Conservation (phyloP, 768 basidiomycete species). For the Phlebiopsis flavidoalba region DNA sequence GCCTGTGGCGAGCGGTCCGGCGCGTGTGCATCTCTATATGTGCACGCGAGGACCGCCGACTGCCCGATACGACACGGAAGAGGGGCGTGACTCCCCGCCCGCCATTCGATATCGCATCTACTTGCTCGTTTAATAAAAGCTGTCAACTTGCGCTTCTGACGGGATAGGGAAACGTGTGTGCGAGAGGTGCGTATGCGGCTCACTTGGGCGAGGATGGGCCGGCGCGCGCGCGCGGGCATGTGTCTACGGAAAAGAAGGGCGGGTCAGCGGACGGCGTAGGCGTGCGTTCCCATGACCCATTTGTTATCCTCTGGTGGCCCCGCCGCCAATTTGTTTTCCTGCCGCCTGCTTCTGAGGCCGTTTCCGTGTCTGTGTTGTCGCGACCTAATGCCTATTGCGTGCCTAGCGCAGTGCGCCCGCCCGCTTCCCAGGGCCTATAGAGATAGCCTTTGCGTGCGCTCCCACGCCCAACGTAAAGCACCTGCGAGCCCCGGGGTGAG, state of each 20-base stretch:
- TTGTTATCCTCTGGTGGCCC: not conserved
- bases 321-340: constrained; percentile 2
- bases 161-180: not conserved
- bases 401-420: not conserved
- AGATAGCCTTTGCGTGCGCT: not conserved
- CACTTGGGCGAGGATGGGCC: not conserved
- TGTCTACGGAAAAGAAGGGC: constrained; percentile 5
- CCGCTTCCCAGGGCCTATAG: not conserved
- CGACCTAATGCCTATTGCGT: not conserved
- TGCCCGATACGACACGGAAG: not conserved
- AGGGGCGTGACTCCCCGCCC: too few relatives aligned
- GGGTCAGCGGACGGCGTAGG: not conserved
- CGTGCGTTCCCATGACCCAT: not conserved
- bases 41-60: not conserved
- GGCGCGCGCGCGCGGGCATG: not conserved
- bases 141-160: not conserved
- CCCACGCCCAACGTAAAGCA: not conserved
- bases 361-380: not conserved
- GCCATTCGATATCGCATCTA: not conserved
- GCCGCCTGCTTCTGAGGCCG: not conserved
- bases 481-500: not conserved
- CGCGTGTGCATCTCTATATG: too few relatives aligned
- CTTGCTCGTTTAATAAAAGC: too few relatives aligned
- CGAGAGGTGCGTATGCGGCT: not conserved
- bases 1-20: not conserved